Percentiles rank a stretch among this genome's conserved stretches.
Conservation (phyloP, 2,329 filamentous ascomycete species). For the Fusarium bactridioides region DNA sequence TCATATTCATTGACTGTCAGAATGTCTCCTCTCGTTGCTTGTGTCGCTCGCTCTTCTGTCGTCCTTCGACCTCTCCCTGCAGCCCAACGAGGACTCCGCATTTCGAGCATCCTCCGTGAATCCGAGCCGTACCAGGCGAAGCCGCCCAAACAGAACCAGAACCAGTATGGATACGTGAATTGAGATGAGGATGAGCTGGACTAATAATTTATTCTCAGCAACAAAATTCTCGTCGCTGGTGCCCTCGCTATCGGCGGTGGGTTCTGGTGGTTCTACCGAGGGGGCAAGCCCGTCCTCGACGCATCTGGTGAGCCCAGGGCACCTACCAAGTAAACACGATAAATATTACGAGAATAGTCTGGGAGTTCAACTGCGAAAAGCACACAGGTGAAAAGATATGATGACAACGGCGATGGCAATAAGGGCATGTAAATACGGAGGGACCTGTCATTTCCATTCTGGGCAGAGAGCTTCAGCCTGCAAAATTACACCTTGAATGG, state of each 20-base stretch:
- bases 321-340: constrained; percentile 19
- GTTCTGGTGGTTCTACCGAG: constrained; percentile 31
- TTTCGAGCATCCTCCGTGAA: constrained; percentile 25
- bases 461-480: background rate
- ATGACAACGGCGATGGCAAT: background rate
- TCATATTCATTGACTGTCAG: background rate
- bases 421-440: background rate
- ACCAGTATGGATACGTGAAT: constrained; percentile 10
- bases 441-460: background rate
- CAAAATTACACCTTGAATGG: background rate
- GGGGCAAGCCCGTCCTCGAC: constrained; percentile 24
- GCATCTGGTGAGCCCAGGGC: constrained; percentile 11
- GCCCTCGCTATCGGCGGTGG: constrained; percentile 16
- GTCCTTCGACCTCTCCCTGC: constrained; percentile 26
- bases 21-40: constrained; percentile 17
- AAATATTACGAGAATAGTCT: background rate
- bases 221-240: constrained; percentile 26
- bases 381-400: background rate
- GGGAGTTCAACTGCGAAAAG: no score
- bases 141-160: constrained; percentile 11
- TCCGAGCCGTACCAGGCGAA: constrained; percentile 27
- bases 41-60: constrained; percentile 18
- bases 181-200: rapidly evolving
- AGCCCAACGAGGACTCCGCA: constrained; percentile 26
- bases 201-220: constrained; percentile 9